Evolutionary conservation across 805 yeast genomes (phyloP), one percentile per base, ranked within the genome.

Genomic region (Wickerhamiella azymoides): DNA sequence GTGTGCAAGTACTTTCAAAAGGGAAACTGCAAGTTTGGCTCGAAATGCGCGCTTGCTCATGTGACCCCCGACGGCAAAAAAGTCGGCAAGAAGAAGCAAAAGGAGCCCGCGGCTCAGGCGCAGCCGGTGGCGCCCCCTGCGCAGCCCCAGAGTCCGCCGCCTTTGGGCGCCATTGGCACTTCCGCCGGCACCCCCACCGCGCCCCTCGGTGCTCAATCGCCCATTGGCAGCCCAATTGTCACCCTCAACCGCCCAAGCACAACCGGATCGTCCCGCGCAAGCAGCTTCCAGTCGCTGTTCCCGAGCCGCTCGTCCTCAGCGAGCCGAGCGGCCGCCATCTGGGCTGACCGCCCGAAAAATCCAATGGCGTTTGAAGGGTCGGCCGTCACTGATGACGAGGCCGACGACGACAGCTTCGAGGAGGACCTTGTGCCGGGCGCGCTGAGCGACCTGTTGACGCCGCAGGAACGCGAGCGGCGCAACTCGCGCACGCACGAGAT

Each of bases 21-120:
- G 58, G 97, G 97, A n/a, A 85, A 86, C 59, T 89, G 98, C 64
- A 86, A 86, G 64, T 89, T 89, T 62, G 98, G 98, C 3, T 68
- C 76, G 43, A 88, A 86, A 57, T 89, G 98, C 67, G 97, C 96
- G 1, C 73, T 89, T 57, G 94, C 94, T 6, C 98, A 89, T 64
- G 72, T 83, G 48, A 64, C 83, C 36, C 93, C 95, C 0, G 94
- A 88, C 56, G 95, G 96, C 1, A 73, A 85, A n/a, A 68, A 84
- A 38, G 80, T 83, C 16, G 83, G 82, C 57, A 50, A 47, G 36
- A 50, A 52, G 18, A 41, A 41, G 39, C 28, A 38, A 36, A 26
- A 32, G 26, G 26, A 7, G 33, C 26, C 27, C n/a, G n/a, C n/a
- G n/a, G n/a, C n/a, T n/a, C n/a, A n/a, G n/a, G n/a, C n/a, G n/a